Evolutionary conservation across 805 yeast genomes (phyloP), one percentile per base, ranked within the genome.

Genomic region (Pichia exigua): DNA sequence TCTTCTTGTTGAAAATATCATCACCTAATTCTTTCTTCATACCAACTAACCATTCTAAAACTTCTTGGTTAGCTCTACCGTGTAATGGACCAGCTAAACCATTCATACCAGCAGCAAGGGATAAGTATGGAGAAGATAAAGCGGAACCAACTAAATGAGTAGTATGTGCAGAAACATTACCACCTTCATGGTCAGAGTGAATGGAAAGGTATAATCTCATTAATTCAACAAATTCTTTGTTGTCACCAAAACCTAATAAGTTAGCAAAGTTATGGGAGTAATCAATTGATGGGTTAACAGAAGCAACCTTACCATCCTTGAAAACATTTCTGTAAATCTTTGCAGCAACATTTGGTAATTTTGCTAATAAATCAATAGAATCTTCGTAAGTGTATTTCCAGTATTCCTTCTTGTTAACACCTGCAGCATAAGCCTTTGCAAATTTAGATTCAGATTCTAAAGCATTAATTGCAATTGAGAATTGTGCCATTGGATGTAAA

Each of bases 111-210:
- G 94, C 91, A 51, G 94, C 83, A 54, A 82, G 74, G 42, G 91
- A 83, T 57, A 86, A 73, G 76, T 74, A 86, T 63, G 94, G 92
- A 44, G 87, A 83, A 30, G 88, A 79, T 57, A 85, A 74, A 43
- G 94, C 91, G 12, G 91, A 84, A 61, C 94, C 94, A 56, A 85
- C 94, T 66, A 85, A 73, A 71, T 86, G 92, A 53, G 94, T 85
- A 58, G 94, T 82, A 73, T 85, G 94, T 46, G 94, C 94, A 56
- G 89, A 82, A 55, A 85, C 94, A 66, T 85, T 85, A 70, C 94
- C 94, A 73, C 94, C 95, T 75, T 86, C 95, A 74, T 86, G 95
- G 68, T 86, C 95, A 51, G 89, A 79, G 75, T 86, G 95, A 66
- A 86, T 82, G 55, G 92, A 81, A 65, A 85, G 70, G 77, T 86